Percentiles rank a stretch among this genome's conserved stretches.
Conservation (phyloP, 1,139 yeast species). For the Kodamaea plutei region DNA sequence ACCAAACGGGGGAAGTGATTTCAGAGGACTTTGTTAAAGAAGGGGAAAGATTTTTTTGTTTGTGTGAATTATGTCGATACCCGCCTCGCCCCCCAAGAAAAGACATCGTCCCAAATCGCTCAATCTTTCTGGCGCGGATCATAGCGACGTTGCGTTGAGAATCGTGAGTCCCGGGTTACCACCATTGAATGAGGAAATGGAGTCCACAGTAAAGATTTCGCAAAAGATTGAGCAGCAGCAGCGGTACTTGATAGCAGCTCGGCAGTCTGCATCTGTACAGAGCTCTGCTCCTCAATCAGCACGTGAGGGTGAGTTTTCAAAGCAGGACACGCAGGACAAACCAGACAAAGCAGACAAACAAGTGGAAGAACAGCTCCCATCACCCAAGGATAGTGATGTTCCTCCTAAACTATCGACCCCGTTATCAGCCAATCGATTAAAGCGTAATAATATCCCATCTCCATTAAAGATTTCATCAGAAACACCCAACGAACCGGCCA, state of each 20-base stretch:
- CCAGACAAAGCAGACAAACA: too few relatives aligned
- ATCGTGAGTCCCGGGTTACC: slow-evolving; percentile 50
- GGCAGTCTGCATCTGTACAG: too few relatives aligned
- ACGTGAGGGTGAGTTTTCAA: slow-evolving; percentile 2
- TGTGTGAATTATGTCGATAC: slow-evolving; percentile 5
- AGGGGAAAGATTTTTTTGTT: too few relatives aligned
- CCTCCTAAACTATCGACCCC: slow-evolving; percentile 21
- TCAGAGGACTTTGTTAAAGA: too few relatives aligned
- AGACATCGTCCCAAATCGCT: slow-evolving; percentile 27
- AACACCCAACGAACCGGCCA: slow-evolving; percentile 12
- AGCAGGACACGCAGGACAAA: slow-evolving; percentile 1
- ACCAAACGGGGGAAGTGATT: too few relatives aligned
- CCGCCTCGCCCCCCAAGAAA: slow-evolving; percentile 7
- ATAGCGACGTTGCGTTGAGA: slow-evolving; percentile 27
- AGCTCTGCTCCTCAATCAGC: slow-evolving; percentile 7
- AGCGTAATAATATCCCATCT: slow-evolving; percentile 42
- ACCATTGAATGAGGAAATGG: slow-evolving; percentile 44
- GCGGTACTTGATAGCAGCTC: slow-evolving; percentile 41
- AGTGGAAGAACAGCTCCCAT: too few relatives aligned
- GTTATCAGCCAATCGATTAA: slow-evolving; percentile 32
- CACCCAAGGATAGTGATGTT: slow-evolving; percentile 10
- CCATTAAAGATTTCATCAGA: slow-evolving; percentile 28
- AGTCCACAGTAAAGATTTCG: slow-evolving; percentile 41
- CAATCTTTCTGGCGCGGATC: slow-evolving; percentile 11
- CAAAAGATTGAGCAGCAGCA: slow-evolving; percentile 49